Conservation (phyloP, 495 filamentous ascomycete species). For the Xylaria nigripes region DNA sequence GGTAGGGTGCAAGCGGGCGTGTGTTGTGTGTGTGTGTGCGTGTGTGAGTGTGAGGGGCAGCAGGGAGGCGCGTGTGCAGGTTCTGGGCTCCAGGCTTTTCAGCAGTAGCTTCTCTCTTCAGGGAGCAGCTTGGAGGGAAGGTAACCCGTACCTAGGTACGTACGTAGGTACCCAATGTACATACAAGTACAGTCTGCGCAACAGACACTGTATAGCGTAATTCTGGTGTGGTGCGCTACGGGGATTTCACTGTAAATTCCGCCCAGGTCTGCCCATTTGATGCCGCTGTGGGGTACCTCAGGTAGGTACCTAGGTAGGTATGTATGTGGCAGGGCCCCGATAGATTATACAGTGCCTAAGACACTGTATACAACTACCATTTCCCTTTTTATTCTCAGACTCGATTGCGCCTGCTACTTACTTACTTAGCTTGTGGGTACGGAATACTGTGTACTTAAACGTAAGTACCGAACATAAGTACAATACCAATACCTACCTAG, state of each 20-base stretch:
- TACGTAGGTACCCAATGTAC: not conserved
- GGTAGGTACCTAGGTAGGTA: not conserved
- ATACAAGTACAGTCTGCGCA: not conserved
- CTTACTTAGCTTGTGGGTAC: not conserved
- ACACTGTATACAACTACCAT: not conserved
- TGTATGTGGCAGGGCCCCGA: not conserved
- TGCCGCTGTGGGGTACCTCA: too few species aligned
- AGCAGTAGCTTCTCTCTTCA: not conserved
- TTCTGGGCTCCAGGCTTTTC: not conserved
- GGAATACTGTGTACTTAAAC: not conserved
- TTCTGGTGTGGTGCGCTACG: not conserved
- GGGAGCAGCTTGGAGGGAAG: not conserved
- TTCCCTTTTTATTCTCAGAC: not conserved
- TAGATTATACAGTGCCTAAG: not conserved
- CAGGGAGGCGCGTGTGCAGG: constrained; percentile 5
- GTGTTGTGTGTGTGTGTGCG: not conserved
- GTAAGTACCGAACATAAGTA: not conserved
- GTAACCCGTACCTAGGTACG: too few species aligned
- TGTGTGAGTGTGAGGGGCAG: not conserved
- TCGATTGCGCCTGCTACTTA: not conserved
- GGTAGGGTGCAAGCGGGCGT: constrained; percentile 23
- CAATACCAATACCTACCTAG: too few species aligned
- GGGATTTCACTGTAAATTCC: not conserved
- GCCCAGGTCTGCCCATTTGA: not conserved
- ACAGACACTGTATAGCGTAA: not conserved